phyloP scores from a whole-genome alignment of 1,139 yeast species.

The Hemisphaericaspora subhashii region DNA sequence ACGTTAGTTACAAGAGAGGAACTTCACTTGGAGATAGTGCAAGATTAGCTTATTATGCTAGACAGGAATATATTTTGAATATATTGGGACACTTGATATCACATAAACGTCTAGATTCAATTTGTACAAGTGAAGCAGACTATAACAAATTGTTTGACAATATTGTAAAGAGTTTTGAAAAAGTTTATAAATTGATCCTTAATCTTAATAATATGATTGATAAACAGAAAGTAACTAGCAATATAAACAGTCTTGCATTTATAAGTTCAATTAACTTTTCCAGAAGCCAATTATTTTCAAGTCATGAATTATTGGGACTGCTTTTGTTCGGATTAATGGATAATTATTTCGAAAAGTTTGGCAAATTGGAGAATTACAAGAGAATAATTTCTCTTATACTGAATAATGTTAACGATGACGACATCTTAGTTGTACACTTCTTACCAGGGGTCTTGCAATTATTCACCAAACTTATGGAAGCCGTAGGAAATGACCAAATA shows the following conservation, averaged over 20 bases:
- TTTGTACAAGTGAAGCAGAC: conserved; percentile 18
- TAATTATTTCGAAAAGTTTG: conserved; percentile 32
- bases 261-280: conserved; percentile 57
- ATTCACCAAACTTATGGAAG: conserved; percentile 28
- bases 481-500: conserved; percentile 18
- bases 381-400: conserved; percentile 31
- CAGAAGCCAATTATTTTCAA: conserved; percentile 59
- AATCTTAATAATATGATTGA: conserved; percentile 64
- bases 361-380: conserved; percentile 33
- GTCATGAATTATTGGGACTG: conserved; percentile 74
- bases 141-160: conserved; percentile 31
- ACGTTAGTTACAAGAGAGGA: conserved; percentile 48
- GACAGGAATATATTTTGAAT: conserved; percentile 72
- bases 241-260: conserved; percentile 45
- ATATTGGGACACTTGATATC: conserved; percentile 59
- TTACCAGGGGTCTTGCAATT: conserved; percentile 60
- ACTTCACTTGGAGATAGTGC: conserved; percentile 65
- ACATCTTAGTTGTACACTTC: conserved; percentile 60
- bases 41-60: conserved; percentile 63
- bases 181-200: conserved; percentile 54
- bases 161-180: conserved; percentile 53
- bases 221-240: conserved; percentile 53
- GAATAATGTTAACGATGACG: conserved; percentile 53
- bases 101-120: conserved; percentile 27
- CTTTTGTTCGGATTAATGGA: conserved; percentile 53